Base-by-base conservation (phyloP, 106 monocot genomes). In the Acanthochlamys bracteata region DNA sequence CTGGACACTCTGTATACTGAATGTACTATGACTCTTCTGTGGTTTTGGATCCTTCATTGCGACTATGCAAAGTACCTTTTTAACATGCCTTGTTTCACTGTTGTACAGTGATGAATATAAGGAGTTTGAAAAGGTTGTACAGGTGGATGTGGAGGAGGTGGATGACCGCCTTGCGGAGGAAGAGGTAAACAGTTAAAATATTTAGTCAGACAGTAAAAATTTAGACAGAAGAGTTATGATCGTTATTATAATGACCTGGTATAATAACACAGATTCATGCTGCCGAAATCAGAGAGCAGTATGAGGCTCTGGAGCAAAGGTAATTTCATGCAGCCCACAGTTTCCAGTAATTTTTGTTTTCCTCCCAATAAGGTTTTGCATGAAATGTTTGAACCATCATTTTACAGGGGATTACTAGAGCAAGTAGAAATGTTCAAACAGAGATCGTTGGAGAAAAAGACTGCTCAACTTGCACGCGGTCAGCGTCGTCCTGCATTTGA, bases 101-200 rank as follows among this genome's bases (percentile, higher is more conserved):
- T n/a, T n/a, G n/a, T 43, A 13, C 70, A 96, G 96, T 75, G 91
- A 96, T 78, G 96, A 84, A 10, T 87, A 84, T 74, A 96, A 96
- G 73, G 91, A 91, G 68, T 96, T 96, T 60, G 96, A 96, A 65
- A 96, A 91, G 69, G 96, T 85, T 67, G 91, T 96, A 69, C 84
- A 88, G 63, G 91, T 77, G 16, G 60, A 96, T 49, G 66, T 96
- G 75, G 84, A 85, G 74, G 90, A 74, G 46, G 91, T 96, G 25
- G 96, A 96, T 68, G 82, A 90, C 47, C 87, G 96, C 24, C 76
- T 96, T 7, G 96, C 80, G 73, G 96, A 96, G 57, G 96, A 96
- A 66, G 96, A 96, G 88, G 96, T 96, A 41, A 47, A 46, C 22
- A 10, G 4, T 46, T 59, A n/a, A n/a, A n/a, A n/a, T n/a, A n/a